Percentiles rank a stretch among this genome's conserved stretches.
phyloP scores from a whole-genome alignment of 2,329 filamentous ascomycete species.

The Fusarium algeriense region DNA sequence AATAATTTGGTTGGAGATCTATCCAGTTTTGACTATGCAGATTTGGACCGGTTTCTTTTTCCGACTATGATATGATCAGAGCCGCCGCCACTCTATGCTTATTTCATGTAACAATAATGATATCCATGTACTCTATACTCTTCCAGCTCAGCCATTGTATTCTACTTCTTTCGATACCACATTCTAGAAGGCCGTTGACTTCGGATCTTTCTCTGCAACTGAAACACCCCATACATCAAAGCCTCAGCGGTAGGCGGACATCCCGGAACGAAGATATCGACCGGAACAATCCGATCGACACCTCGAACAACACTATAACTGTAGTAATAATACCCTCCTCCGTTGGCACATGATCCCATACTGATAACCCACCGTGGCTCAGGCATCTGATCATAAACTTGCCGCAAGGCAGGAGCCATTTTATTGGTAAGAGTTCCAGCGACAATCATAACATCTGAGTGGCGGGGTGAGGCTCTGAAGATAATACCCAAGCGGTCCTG shows the following conservation, averaged over 20 bases:
- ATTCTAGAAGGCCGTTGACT: slow-evolving; percentile 60
- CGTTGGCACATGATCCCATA: slow-evolving; percentile 79
- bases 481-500: slow-evolving; percentile 74
- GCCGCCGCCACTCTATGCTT: accelerated
- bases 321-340: slow-evolving; percentile 81
- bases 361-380: slow-evolving; percentile 73
- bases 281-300: slow-evolving; percentile 74
- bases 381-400: slow-evolving; percentile 77
- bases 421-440: slow-evolving; percentile 77
- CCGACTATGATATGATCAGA: slow-evolving; percentile 12
- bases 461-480: slow-evolving; percentile 74
- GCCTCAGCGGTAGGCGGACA: slow-evolving; percentile 66
- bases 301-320: slow-evolving; percentile 75
- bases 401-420: slow-evolving; percentile 73
- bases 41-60: slow-evolving; percentile 57
- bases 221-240: slow-evolving; percentile 69
- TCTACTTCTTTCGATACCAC: slow-evolving; percentile 63
- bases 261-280: slow-evolving; percentile 76
- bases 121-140: not conserved
- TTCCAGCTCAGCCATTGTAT: accelerated
- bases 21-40: slow-evolving; percentile 57
- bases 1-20: slow-evolving; percentile 59
- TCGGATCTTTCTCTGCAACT: slow-evolving; percentile 78
- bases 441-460: slow-evolving; percentile 75
- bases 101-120: not conserved